phyloP scores from a whole-genome alignment of 768 basidiomycete species.

The Lactifluus volemus region DNA sequence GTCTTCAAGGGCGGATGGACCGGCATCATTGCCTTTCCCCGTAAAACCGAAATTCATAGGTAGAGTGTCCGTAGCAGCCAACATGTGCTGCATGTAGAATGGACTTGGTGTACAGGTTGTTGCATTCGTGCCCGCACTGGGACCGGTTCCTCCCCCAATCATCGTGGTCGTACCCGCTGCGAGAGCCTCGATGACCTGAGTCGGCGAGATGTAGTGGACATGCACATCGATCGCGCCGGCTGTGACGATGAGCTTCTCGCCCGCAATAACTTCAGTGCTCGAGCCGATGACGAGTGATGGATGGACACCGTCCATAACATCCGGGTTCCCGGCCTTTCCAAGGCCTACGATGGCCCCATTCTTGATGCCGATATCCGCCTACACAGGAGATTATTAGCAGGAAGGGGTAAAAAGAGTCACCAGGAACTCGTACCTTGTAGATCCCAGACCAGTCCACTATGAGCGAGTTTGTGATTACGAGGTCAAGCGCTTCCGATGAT shows the following conservation, averaged over 20 bases:
- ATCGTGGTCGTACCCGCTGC: conserved; percentile 84
- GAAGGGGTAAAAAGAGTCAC: neutral
- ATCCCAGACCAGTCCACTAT: conserved; percentile 95
- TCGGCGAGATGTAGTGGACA: conserved; percentile 92
- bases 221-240: conserved; percentile 91
- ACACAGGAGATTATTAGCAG: neutral
- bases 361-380: conserved; percentile 96
- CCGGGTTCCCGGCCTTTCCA: conserved; percentile 97
- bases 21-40: conserved; percentile 93
- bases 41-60: conserved; percentile 94
- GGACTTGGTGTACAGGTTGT: conserved; percentile 92
- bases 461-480: conserved; percentile 92
- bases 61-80: conserved; percentile 82
- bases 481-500: conserved; percentile 65
- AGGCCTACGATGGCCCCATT: conserved; percentile 74
- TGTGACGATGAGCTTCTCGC: conserved; percentile 89
- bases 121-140: conserved; percentile 80
- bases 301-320: conserved; percentile 77
- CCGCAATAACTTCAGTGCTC: conserved; percentile 91
- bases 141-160: conserved; percentile 95
- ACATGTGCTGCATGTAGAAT: conserved; percentile 86
- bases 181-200: conserved; percentile 80
- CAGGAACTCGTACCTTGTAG: conserved; percentile 55
- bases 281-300: conserved; percentile 73
- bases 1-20: conserved; percentile 63